A percentile compares a stretch with the other conserved stretches of the same genome.
These are phyloP conservation scores for Termitomyces sp. DNA, from an alignment of 768 basidiomycete species.

Conservation along the genomic window DNA sequence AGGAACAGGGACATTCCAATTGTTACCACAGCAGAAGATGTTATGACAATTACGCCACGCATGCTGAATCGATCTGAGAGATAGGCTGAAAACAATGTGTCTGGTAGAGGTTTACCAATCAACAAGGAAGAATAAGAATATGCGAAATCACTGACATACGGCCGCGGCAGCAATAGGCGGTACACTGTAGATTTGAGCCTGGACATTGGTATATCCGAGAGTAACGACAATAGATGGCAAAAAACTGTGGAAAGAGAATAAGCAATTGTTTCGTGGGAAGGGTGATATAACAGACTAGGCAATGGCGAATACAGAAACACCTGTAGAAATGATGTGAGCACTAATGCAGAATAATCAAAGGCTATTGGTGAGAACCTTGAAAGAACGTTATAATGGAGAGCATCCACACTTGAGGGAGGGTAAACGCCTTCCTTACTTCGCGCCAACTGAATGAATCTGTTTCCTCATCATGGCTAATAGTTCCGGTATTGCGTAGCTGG, in stretches of 20 bases:
- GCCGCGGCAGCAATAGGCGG: constrained; percentile 50
- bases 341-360: not conserved
- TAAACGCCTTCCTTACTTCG: constrained; percentile 47
- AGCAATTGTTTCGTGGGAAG: not conserved
- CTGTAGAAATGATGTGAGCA: constrained; percentile 15
- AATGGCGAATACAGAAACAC: constrained; percentile 41
- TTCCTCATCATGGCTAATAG: constrained; percentile 30
- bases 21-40: not conserved
- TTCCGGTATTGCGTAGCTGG: constrained; percentile 38
- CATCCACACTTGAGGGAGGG: too few relatives aligned
- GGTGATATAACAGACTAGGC: constrained; percentile 25
- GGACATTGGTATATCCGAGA: constrained; percentile 63
- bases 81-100: constrained; percentile 34
- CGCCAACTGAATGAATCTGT: too few relatives aligned
- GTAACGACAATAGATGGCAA: constrained; percentile 66
- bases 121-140: not conserved
- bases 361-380: constrained; percentile 30
- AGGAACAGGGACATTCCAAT: too few relatives aligned
- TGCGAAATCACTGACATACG: constrained; percentile 32
- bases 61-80: too few relatives aligned
- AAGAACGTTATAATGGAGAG: constrained; percentile 50
- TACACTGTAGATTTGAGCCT: too few relatives aligned
- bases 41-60: constrained; percentile 30
- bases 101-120: constrained; percentile 13
- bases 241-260: constrained; percentile 31